Percentiles rank a stretch among this genome's conserved stretches.
Conservation (phyloP, 2,329 filamentous ascomycete genomes). For the Eurotiales sp. region DNA sequence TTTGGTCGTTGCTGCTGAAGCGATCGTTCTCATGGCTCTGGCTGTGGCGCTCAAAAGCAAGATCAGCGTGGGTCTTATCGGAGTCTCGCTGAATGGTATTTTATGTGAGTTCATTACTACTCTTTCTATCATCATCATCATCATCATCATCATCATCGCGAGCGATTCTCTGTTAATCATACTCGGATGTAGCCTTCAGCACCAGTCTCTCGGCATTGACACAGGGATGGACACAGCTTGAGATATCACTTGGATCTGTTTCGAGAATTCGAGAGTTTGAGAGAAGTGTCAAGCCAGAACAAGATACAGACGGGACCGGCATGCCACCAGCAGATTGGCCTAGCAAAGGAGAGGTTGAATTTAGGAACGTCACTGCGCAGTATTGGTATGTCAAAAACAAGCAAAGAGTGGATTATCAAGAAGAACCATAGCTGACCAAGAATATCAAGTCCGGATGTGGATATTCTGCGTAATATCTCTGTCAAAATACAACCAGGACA, state of each 20-base stretch:
- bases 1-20: slow-evolving; percentile 48
- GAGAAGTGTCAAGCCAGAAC: slow-evolving; percentile 27
- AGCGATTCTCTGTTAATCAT: background rate
- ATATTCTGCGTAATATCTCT: slow-evolving; percentile 1
- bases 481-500: background rate
- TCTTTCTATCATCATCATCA: background rate
- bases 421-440: background rate
- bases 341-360: slow-evolving; percentile 1
- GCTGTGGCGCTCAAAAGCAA: slow-evolving; percentile 43
- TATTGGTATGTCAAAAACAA: background rate
- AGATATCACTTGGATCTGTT: slow-evolving; percentile 56
- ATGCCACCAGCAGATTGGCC: slow-evolving; percentile 1
- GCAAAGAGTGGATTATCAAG: no score
- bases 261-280: slow-evolving; percentile 50
- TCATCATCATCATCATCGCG: no score
- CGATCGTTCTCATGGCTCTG: slow-evolving; percentile 47
- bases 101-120: background rate
- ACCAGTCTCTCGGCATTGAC: slow-evolving; percentile 40
- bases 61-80: slow-evolving; percentile 47
- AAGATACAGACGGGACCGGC: background rate
- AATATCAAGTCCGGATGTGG: background rate
- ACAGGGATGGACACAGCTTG: slow-evolving; percentile 51
- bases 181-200: background rate
- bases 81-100: slow-evolving; percentile 53
- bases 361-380: background rate